Base-by-base conservation (phyloP, 257 asterid species). In the Linderniella brevidens region DNA sequence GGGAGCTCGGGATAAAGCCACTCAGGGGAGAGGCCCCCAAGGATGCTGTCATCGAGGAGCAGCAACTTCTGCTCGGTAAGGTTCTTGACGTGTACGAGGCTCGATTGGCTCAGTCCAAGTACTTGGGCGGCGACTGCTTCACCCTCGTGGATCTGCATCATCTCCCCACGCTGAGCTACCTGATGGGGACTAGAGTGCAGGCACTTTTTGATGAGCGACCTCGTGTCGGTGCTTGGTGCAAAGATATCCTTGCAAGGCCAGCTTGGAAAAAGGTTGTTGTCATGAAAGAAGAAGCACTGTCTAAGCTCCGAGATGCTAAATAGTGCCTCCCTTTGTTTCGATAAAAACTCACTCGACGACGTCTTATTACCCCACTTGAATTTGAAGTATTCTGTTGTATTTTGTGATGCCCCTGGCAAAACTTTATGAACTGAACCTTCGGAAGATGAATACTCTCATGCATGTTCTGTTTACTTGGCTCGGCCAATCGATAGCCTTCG, bases 21-120 rank as follows among this genome's bases (percentile, higher is more conserved):
- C 15, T 58, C 0, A 1, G 60, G 0, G 86, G 82, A 8, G 48
- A 40, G 75, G 19, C 58, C 0, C 60, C 72, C 0, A 58, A 73
- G 37, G 77, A 73, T 0, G 63, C 54, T 4, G 61, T 18, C 0
- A 79, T 66, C 42, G 57, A 44, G 8, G 68, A 51, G 19, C 14
- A 56, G 50, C 42, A 59, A 29, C 64, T 6, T 3, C 56, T 65
- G 14, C 17, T 76, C 0, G 72, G 48, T 13, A 17, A 18, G 3
- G 71, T 76, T 45, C 74, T 79, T 0, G 92, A 79, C 12, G 59
- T 76, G 18, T 79, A 79, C 46, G 92, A 79, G 51, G 46, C 63
- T 1, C 64, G 80, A 0, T 49, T 79, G 57, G 13, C 47, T 0
- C 49, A 64, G 0, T 70, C 76, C 0, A 73, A 70, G 57, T 79